Conservation (phyloP, 2,329 filamentous ascomycete species). For the Huntiella moniliformis region DNA sequence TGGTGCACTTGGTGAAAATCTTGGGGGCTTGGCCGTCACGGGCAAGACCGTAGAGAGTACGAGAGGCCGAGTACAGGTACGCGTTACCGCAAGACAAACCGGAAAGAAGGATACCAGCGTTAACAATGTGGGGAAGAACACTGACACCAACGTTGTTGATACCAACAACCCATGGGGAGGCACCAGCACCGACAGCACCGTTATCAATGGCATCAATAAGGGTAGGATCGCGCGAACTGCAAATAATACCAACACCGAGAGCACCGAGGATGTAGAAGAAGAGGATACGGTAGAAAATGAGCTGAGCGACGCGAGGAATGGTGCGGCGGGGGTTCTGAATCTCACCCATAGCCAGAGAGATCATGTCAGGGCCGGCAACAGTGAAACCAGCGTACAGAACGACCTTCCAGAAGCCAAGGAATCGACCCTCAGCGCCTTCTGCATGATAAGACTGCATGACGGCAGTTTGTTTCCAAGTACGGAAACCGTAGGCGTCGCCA, state of each 20-base stretch:
- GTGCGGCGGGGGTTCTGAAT: conserved; percentile 44
- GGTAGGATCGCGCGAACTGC: conserved; percentile 33
- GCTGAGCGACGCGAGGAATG: conserved; percentile 52
- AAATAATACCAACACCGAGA: conserved; percentile 34
- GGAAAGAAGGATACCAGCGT: conserved; percentile 23
- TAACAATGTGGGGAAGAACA: conserved; percentile 41
- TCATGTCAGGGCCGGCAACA: conserved; percentile 48
- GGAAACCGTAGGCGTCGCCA: conserved; percentile 44
- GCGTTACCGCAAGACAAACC: conserved; percentile 30
- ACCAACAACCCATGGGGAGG: conserved; percentile 40
- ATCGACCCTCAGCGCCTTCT: conserved; percentile 36
- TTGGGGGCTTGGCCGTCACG: conserved; percentile 28
- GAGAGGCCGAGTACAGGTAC: conserved; percentile 32
- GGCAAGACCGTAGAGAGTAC: conserved; percentile 32
- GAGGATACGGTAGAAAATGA: conserved; percentile 54
- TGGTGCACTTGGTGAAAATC: conserved; percentile 38
- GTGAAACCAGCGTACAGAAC: conserved; percentile 52
- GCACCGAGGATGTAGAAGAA: conserved; percentile 52
- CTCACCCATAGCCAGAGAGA: conserved; percentile 36
- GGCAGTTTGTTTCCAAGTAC: conserved; percentile 28
- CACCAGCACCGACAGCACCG: conserved; percentile 30
- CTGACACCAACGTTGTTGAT: conserved; percentile 39
- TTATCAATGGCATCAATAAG: conserved; percentile 29
- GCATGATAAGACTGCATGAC: conserved; percentile 20
- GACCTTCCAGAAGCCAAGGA: conserved; percentile 35